phyloP scores from a whole-genome alignment of 164 flowering plant species.

The Tetrastigma voinierianum region DNA sequence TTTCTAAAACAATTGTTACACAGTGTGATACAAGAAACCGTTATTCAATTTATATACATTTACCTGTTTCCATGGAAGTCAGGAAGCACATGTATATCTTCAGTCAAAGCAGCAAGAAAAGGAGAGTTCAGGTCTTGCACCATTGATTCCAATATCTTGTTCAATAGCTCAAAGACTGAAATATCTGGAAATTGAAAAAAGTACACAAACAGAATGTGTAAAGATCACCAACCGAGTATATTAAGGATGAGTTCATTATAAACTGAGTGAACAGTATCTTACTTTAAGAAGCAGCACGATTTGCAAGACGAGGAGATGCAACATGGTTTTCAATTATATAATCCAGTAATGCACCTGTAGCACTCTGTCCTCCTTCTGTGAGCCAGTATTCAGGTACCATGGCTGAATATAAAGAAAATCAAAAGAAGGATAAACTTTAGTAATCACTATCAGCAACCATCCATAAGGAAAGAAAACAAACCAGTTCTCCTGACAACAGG shows the following conservation, averaged over 20 bases:
- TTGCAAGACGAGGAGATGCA: conserved; percentile 84
- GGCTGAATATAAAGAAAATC: conserved; percentile 41
- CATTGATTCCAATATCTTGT: conserved; percentile 62
- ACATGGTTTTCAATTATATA: conserved; percentile 72
- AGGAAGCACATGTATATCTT: conserved; percentile 81
- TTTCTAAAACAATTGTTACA: background rate
- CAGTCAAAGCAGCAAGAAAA: conserved; percentile 82
- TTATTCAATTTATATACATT: background rate
- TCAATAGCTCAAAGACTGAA: conserved; percentile 69
- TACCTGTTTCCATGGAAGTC: conserved; percentile 98
- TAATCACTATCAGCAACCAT: conserved; percentile 1
- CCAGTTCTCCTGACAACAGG: no score
- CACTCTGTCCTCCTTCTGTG: conserved; percentile 99
- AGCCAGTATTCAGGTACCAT: conserved; percentile 98
- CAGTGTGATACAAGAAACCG: conserved; percentile 8
- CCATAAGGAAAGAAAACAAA: no score
- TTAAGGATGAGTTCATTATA: background rate
- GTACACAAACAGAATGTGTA: background rate
- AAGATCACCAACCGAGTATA: background rate
- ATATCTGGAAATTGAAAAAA: conserved; percentile 42
- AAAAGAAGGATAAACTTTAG: background rate
- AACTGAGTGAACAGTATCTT: conserved; percentile 16
- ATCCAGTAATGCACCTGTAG: conserved; percentile 90
- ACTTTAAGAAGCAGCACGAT: conserved; percentile 87
- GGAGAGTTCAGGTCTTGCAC: conserved; percentile 53